Conservation (phyloP, 345 rosid genomes). For the Eucalyptus sp. region DNA sequence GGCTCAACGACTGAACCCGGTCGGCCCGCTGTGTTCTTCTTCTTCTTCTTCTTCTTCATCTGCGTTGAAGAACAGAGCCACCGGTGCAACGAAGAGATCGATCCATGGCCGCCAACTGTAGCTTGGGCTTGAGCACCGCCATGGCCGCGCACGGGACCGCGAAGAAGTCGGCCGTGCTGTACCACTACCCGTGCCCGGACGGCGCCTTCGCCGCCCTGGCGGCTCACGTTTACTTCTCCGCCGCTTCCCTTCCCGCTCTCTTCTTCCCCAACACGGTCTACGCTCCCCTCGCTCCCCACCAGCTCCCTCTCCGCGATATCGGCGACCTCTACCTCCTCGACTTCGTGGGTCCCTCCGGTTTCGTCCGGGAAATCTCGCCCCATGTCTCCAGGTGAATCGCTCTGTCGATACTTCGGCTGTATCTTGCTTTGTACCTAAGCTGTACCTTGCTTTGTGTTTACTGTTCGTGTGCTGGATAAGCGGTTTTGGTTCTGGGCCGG, state of each 20-base stretch:
- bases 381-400: slow-evolving; percentile 20
- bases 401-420: background rate
- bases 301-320: slow-evolving; percentile 52
- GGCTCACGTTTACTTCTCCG: slow-evolving; percentile 59
- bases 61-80: background rate
- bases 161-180: slow-evolving; percentile 47
- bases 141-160: background rate
- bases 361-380: slow-evolving; percentile 38
- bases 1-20: background rate
- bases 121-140: background rate
- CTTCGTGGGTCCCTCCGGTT: slow-evolving; percentile 53
- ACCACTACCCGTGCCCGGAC: slow-evolving; percentile 77
- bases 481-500: background rate
- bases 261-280: slow-evolving; percentile 70
- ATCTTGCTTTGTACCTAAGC: background rate
- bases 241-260: slow-evolving; percentile 27
- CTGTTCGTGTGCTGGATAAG: background rate
- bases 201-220: slow-evolving; percentile 74
- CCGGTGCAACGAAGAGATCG: background rate
- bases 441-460: background rate
- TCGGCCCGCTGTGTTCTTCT: background rate
- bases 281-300: slow-evolving; percentile 32
- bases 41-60: background rate
- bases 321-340: slow-evolving; percentile 62
- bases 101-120: background rate